These are phyloP conservation scores for Pseudotulostoma volvatum DNA, from an alignment of 495 filamentous ascomycete species.

Conservation along the genomic window DNA sequence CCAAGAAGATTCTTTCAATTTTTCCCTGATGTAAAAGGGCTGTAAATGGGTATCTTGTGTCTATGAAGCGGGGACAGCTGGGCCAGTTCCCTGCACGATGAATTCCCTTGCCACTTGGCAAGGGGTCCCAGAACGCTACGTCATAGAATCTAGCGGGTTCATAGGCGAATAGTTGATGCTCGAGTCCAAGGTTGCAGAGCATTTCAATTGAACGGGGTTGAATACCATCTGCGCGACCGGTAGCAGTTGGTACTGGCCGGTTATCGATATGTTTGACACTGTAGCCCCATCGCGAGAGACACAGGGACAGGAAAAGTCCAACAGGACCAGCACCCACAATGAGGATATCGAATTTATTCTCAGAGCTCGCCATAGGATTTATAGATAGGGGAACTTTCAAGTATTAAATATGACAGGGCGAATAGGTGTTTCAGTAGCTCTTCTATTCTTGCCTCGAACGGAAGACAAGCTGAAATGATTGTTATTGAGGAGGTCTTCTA, in stretches of 20 bases:
- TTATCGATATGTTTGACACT: conserved; percentile 55
- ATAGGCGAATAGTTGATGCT: conserved; percentile 46
- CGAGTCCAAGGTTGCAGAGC: conserved; percentile 47
- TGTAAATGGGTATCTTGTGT: conserved; percentile 50
- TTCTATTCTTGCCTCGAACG: no score
- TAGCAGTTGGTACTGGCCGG: conserved; percentile 42
- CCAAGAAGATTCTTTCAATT: conserved; percentile 48
- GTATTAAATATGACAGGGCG: no score
- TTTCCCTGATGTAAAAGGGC: conserved; percentile 48
- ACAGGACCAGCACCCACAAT: conserved; percentile 85
- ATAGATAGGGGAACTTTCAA: no score
- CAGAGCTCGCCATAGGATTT: conserved; percentile 18
- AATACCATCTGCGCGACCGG: conserved; percentile 63
- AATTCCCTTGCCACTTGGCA: conserved; percentile 33
- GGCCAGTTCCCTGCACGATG: conserved; percentile 45
- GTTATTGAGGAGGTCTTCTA: no score
- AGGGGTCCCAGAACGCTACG: conserved; percentile 51
- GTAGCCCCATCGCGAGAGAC: conserved; percentile 53
- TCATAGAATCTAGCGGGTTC: conserved; percentile 51
- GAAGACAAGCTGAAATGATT: no score
- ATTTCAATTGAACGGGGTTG: conserved; percentile 56
- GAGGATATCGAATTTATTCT: conserved; percentile 52
- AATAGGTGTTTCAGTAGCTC: no score
- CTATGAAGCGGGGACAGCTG: conserved; percentile 47
- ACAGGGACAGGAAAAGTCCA: conserved; percentile 71